Conservation (phyloP, 2,329 filamentous ascomycete genomes). For the Pseudogymnoascus sp. region DNA sequence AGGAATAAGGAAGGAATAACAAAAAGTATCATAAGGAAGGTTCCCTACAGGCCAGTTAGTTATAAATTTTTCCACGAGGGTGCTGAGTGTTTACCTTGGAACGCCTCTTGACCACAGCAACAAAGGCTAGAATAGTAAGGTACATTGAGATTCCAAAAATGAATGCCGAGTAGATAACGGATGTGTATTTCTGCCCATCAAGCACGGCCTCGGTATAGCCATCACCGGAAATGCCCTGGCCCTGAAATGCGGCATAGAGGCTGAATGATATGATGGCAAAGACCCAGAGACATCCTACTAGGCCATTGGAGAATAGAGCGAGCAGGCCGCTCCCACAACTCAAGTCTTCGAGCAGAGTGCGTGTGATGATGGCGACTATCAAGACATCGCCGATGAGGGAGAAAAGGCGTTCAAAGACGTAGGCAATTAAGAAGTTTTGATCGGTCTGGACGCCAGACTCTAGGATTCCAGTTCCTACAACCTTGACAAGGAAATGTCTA, state of each 20-base stretch:
- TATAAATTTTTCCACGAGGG: background rate
- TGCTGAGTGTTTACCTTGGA: background rate
- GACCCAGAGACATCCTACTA: constrained; percentile 18
- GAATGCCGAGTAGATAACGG: constrained; percentile 8
- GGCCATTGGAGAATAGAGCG: background rate
- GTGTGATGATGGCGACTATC: constrained; percentile 2
- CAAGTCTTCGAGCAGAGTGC: background rate
- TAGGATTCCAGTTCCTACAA: background rate
- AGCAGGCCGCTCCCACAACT: background rate
- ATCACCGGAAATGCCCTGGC: background rate
- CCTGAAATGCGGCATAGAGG: background rate
- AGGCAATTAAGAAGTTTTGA: background rate
- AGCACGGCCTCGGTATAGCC: background rate
- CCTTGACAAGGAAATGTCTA: background rate
- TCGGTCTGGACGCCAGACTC: background rate
- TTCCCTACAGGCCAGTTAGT: background rate
- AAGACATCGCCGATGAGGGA: background rate
- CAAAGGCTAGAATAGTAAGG: constrained; percentile 6
- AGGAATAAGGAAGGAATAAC: background rate
- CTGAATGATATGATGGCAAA: background rate
- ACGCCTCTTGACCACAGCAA: background rate
- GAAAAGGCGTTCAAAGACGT: background rate
- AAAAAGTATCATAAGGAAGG: background rate
- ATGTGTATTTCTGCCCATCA: background rate
- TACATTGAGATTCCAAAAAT: constrained; percentile 19